Evolutionary conservation across 2,329 filamentous ascomycete genomes (phyloP), one percentile per base, ranked within the genome.

Genomic region (Exophiala sp.): DNA sequence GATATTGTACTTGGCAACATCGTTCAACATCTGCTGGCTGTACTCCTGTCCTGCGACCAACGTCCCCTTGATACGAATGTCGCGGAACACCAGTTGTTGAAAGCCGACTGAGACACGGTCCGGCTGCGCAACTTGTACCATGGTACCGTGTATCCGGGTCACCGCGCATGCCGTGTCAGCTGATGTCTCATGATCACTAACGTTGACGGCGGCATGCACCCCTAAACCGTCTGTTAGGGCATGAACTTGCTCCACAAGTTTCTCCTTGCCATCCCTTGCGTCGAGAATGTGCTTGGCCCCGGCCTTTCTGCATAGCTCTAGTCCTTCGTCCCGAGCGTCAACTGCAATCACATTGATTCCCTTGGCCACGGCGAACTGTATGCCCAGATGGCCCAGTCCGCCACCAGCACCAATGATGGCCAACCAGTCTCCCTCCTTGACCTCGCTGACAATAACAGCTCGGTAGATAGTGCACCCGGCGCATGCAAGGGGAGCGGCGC

Each of bases 41-140:
- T 78, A 73, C 2, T 62, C 59, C 1, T 67, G 64, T 8, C 70
- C 72, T 40, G 65, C 67, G 44, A 73, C 65, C 24, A 78, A 58
- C 32, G 66, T 72, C 2, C 77, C 76, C 16, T 70, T 68, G 18
- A 80, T 64, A 37, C 67, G 63, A 19, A 80, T 73, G 58, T 80
- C 77, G 5, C 77, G 66, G 60, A 79, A 77, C 30, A 80, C 67
- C 5, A 80, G 58, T 58, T 80, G 75, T 1, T 60, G 60, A 50
- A 69, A 73, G 34, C 68, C 67, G 2, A 70, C 60, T 18, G 53
- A 62, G 4, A 71, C 64, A 7, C 66, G 64, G 1, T 58, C 62
- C 16, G 58, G 56, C 63, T 81, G 78, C n/a, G 78, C 78, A 41
- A 82, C 73, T 62, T 82, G 77, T 1, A 82, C 68, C 60, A 81